A percentile compares a stretch with the other conserved stretches of the same genome.
Conservation (phyloP, 1,139 yeast species). For the Diutina rugosa region DNA sequence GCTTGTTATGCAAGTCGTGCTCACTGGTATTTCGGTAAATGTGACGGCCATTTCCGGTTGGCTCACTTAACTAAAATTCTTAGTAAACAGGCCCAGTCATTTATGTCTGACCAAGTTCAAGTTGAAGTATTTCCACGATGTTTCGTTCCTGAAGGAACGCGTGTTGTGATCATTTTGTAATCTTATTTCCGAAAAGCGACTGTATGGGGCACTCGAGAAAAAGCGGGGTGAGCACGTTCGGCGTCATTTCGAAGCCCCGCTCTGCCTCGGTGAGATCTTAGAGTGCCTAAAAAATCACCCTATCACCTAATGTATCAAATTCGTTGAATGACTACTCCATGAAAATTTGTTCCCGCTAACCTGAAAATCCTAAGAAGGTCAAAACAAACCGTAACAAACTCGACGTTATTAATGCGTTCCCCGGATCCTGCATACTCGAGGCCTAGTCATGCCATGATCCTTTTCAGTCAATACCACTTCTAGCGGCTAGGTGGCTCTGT, state of each 20-base stretch:
- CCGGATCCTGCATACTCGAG: not conserved
- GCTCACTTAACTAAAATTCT: not conserved
- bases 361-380: not conserved
- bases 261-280: not conserved
- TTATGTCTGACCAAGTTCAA: not conserved
- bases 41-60: not conserved
- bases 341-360: no score
- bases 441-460: not conserved
- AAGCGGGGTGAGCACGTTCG: not conserved
- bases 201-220: not conserved
- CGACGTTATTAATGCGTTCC: not conserved
- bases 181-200: not conserved
- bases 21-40: not conserved
- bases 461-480: no score
- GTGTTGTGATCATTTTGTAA: not conserved
- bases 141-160: not conserved
- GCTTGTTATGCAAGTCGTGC: not conserved
- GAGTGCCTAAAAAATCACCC: not conserved
- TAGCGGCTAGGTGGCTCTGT: not conserved
- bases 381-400: not conserved
- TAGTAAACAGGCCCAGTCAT: not conserved
- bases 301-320: no score
- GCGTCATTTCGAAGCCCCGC: not conserved
- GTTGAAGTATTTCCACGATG: no score
- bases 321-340: no score